These are phyloP conservation scores for Dunaliella sp. DNA, from an alignment of 139 green algal genomes.

Conservation along the genomic window DNA sequence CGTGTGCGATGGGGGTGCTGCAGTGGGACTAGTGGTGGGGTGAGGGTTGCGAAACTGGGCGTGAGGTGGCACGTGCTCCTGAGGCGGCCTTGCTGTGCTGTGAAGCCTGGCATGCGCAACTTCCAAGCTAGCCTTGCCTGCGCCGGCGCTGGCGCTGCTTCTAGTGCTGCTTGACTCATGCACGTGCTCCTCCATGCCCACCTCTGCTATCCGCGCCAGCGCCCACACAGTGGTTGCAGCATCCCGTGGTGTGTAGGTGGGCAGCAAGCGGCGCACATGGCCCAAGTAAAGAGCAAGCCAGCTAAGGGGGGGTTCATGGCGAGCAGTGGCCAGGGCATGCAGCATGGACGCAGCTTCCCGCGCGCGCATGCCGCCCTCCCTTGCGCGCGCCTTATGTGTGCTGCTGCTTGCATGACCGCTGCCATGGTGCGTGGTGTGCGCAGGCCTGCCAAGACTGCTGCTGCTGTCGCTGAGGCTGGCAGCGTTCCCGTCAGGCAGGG, in stretches of 20 bases:
- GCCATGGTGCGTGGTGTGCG: too few species aligned
- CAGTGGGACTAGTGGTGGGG: too few species aligned
- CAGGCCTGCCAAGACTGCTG: neutral
- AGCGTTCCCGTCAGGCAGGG: neutral
- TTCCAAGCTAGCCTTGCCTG: neutral
- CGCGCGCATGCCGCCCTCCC: neutral
- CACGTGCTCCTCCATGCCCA: neutral
- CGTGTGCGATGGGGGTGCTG: neutral
- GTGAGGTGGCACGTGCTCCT: neutral
- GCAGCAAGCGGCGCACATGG: neutral
- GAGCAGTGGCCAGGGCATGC: neutral
- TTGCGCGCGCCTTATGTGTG: too few species aligned
- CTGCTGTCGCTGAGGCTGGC: neutral
- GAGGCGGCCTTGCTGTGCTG: neutral
- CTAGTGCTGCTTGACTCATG: neutral
- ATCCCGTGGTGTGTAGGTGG: neutral
- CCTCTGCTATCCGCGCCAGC: neutral
- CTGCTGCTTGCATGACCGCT: neutral
- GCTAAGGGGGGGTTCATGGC: neutral
- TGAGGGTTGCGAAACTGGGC: too few species aligned
- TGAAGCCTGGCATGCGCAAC: too few species aligned
- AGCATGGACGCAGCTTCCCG: neutral
- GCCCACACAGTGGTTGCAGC: neutral
- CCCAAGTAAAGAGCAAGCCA: neutral
- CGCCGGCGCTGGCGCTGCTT: neutral